Percentiles rank a stretch among this genome's conserved stretches.
Evolutionary conservation across 805 yeast genomes (phyloP).

Genomic region (Blastobotrys parvus): DNA sequence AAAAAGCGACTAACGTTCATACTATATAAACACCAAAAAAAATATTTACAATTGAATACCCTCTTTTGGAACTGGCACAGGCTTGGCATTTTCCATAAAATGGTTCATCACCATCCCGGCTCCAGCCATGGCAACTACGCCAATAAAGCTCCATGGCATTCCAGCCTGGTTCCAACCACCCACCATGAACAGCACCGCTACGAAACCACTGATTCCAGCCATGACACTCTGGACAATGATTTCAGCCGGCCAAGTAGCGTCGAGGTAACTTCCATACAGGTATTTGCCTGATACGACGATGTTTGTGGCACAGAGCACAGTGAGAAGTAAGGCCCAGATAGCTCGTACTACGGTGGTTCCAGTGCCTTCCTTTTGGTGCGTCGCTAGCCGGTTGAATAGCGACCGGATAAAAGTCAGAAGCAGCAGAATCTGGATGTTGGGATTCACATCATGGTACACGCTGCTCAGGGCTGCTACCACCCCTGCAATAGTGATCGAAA

Average conservation of each 20-base stretch:
- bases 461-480: background rate
- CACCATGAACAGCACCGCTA: background rate
- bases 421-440: slow-evolving; percentile 7
- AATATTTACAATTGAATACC: background rate
- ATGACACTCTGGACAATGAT: background rate
- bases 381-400: background rate
- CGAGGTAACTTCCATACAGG: background rate
- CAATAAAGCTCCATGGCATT: background rate
- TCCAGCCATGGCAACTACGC: background rate
- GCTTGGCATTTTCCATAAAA: too few species aligned
- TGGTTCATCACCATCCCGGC: background rate
- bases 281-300: too few species aligned
- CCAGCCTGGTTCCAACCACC: background rate
- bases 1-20: background rate
- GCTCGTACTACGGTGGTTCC: background rate
- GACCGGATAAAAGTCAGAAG: slow-evolving; percentile 5
- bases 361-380: background rate
- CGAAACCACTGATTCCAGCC: background rate
- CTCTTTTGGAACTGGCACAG: too few species aligned
- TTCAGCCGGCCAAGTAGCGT: background rate
- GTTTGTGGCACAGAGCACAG: background rate
- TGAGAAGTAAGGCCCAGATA: background rate
- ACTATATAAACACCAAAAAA: background rate
- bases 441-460: slow-evolving; percentile 1
- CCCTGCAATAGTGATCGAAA: background rate